Evolutionary conservation across 768 basidiomycete genomes (phyloP).

Genomic region (Russula earlei): DNA sequence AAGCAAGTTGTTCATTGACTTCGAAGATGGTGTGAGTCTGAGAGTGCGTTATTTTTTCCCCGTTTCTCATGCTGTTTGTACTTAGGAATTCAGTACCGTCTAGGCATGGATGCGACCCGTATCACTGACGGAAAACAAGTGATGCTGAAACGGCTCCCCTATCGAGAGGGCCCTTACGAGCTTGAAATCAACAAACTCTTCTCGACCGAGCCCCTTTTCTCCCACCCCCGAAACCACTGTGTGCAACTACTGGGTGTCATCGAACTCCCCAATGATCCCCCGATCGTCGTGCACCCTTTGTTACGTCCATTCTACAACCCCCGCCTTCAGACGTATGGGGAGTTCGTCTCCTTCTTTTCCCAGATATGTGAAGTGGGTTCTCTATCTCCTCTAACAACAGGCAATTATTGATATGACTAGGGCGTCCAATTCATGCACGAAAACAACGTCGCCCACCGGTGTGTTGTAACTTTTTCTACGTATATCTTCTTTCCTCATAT

Average conservation of each 20-base stretch:
- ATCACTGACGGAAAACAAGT: conserved; percentile 2
- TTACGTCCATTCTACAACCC: conserved; percentile 25
- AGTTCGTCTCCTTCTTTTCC: conserved; percentile 22
- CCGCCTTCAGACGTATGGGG: conserved; percentile 18
- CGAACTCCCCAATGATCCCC: neutral
- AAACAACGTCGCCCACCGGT: conserved; percentile 15
- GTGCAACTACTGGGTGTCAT: neutral
- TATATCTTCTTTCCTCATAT: neutral
- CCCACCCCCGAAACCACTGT: conserved; percentile 6
- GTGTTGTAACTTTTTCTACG: neutral
- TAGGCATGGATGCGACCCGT: no score
- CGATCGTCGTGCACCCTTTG: conserved; percentile 23
- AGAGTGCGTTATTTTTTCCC: no score
- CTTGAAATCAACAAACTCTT: conserved; percentile 1
- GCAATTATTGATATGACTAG: neutral
- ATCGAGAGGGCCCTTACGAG: conserved; percentile 6
- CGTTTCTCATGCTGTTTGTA: no score
- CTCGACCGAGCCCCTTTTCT: neutral
- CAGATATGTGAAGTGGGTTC: conserved; percentile 21
- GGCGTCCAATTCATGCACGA: conserved; percentile 14
- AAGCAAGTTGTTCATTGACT: no score
- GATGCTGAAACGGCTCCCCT: neutral
- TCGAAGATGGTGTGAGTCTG: no score
- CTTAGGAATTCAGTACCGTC: no score
- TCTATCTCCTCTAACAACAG: no score